Evolutionary conservation across 176 grass and related monocot genomes (phyloP).

Genomic region (Neostapfia colusana): DNA sequence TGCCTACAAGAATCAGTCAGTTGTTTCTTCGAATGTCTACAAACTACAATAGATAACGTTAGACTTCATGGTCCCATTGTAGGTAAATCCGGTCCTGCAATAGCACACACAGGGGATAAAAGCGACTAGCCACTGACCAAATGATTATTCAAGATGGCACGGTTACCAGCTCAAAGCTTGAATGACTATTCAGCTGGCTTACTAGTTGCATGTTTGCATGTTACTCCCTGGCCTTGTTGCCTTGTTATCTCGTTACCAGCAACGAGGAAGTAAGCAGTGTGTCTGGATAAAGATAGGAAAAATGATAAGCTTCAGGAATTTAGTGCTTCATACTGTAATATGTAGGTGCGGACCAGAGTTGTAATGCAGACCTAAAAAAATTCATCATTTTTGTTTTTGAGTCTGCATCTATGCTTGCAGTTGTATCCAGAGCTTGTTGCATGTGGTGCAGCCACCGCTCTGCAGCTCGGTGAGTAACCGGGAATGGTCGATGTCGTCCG

Average conservation of each 20-base stretch:
- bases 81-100: neutral
- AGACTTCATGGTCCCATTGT: neutral
- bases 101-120: neutral
- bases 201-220: constrained; percentile 59
- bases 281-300: constrained; percentile 46
- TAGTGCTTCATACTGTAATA: neutral
- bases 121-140: neutral
- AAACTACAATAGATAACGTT: too few species aligned
- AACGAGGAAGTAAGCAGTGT: constrained; percentile 91
- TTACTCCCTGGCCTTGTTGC: constrained; percentile 55
- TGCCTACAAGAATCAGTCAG: too few species aligned
- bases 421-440: constrained; percentile 74
- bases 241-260: constrained; percentile 86
- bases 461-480: constrained; percentile 76
- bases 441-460: constrained; percentile 95
- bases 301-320: neutral
- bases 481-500: constrained; percentile 72
- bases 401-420: constrained; percentile 65
- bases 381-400: constrained; percentile 87
- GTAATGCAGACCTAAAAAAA: constrained; percentile 62
- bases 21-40: too few species aligned
- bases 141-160: constrained; percentile 5
- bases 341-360: neutral
- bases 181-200: constrained; percentile 42
- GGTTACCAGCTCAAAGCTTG: neutral